Base-by-base conservation (phyloP, 2,329 filamentous ascomycete genomes). In the Akanthomyces dipterigenus region DNA sequence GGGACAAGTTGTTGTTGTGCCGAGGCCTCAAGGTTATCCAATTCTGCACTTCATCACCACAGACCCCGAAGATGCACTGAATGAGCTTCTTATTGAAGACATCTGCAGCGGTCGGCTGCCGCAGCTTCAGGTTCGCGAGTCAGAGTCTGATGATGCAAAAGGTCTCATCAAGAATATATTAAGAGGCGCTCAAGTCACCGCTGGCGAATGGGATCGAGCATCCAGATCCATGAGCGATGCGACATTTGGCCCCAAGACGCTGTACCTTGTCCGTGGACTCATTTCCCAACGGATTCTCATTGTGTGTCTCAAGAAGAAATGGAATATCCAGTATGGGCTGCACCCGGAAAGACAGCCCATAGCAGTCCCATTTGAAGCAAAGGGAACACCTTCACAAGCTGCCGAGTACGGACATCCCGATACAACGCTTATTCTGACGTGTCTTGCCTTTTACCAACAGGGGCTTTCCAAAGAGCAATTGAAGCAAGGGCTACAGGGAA, bases 341-440 rank as follows among this genome's bases (percentile, higher is more conserved):
- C 79, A 86, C 64, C 78, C 81, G 0, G 50, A 63, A 0, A 77
- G 88, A 16, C 75, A 80, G 45, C 84, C 84, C 0, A 80, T 89
- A 5, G 87, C 88, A 0, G 88, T 91, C 0, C 88, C 88, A 0
- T 91, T 81, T 54, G 77, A 82, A 12, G 85, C 85, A 0, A 90
- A 91, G 61, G 88, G 87, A 2, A 76, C 80, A 0, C 87, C 88
- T 0, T 81, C 80, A 0, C 80, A 83, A 0, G 78, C 83, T 6
- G 82, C 86, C 0, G 88, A 91, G 65, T 91, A 82, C 67, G 84
- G 85, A 0, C 87, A 91, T 64, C 86, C 87, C 0, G 80, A 91
- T 65, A 85, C 88, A 0, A 78, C 83, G 0, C 86, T 91, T 2
- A 38, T 85, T 0, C 75, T 91, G 1, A 91, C 88, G 0, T 86